phyloP scores from a whole-genome alignment of 139 green algal species.

The Chlorella ohadii region DNA sequence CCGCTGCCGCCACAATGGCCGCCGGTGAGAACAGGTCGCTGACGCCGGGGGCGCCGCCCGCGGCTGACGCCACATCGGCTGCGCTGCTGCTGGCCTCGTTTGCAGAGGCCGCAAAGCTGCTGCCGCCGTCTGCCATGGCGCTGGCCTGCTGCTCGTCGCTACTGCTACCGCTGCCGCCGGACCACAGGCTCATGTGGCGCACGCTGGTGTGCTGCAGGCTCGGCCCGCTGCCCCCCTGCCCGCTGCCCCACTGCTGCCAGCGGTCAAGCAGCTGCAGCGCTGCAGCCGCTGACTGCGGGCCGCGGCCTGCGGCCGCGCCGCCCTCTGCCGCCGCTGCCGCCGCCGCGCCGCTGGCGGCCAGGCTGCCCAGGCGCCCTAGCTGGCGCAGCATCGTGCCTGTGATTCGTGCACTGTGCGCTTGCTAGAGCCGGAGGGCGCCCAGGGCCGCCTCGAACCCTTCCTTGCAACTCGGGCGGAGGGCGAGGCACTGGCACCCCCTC shows the following conservation, averaged over 20 bases:
- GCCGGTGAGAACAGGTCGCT: slow-evolving; percentile 3
- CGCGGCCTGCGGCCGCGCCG: background rate
- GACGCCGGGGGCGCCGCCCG: no score
- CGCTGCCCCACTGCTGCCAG: slow-evolving; percentile 21
- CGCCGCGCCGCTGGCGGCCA: background rate
- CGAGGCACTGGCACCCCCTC: no score
- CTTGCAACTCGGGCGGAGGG: no score
- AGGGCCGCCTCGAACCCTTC: no score
- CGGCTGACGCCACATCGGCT: background rate
- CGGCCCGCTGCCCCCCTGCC: background rate
- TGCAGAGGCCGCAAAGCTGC: slow-evolving; percentile 3
- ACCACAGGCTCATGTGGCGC: slow-evolving; percentile 29
- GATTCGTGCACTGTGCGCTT: no score
- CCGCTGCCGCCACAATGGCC: slow-evolving; percentile 45
- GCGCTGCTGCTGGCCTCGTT: background rate
- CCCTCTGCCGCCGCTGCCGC: slow-evolving; percentile 7
- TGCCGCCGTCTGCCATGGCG: background rate
- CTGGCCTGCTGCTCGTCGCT: background rate
- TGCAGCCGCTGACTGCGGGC: background rate
- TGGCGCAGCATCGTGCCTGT: background rate
- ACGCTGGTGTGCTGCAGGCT: background rate
- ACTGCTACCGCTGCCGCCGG: slow-evolving; percentile 1
- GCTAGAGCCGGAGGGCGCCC: no score
- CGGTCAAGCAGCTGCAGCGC: slow-evolving; percentile 22
- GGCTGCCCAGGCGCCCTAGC: background rate